A percentile compares a stretch with the other conserved stretches of the same genome.
Evolutionary conservation across 148 eudicot species (phyloP).

Genomic region (Talinum fruticosum): DNA sequence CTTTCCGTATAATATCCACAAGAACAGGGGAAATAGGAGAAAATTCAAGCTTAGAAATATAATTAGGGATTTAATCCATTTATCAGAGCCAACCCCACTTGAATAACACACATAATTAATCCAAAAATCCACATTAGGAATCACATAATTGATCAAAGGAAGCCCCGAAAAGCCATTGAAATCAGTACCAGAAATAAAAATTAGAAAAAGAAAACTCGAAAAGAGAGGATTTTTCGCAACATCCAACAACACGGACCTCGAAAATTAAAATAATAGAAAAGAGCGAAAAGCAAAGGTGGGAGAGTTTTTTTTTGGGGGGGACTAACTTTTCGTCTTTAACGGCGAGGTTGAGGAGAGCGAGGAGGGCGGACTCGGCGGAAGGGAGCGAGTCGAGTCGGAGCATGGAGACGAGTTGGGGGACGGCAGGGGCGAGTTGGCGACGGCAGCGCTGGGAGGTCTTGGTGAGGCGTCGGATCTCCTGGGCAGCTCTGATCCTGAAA

Average conservation of each 20-base stretch:
- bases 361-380: conserved; percentile 68
- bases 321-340: conserved; percentile 87
- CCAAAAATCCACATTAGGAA: conserved; percentile 6
- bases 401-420: conserved; percentile 72
- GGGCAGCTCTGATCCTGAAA: conserved; percentile 56
- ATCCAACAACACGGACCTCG: not conserved
- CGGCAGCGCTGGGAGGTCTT: conserved; percentile 87
- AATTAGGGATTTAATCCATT: not conserved
- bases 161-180: not conserved
- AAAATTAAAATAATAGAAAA: not conserved
- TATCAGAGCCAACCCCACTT: not conserved
- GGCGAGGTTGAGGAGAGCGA: conserved; percentile 92
- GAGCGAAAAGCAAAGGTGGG: not conserved
- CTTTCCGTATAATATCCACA: not conserved
- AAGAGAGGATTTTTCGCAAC: conserved; percentile 19
- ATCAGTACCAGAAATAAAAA: not conserved
- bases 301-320: not conserved
- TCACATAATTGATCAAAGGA: not conserved
- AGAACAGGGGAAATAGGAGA: not conserved
- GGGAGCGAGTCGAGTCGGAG: conserved; percentile 49
- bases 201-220: not conserved
- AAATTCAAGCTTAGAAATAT: not conserved
- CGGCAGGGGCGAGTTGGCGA: conserved; percentile 66
- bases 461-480: conserved; percentile 86
- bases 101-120: not conserved